A percentile compares a stretch with the other conserved stretches of the same genome.
phyloP scores from a whole-genome alignment of 495 filamentous ascomycete genomes.

The Trichoderma reesei region DNA sequence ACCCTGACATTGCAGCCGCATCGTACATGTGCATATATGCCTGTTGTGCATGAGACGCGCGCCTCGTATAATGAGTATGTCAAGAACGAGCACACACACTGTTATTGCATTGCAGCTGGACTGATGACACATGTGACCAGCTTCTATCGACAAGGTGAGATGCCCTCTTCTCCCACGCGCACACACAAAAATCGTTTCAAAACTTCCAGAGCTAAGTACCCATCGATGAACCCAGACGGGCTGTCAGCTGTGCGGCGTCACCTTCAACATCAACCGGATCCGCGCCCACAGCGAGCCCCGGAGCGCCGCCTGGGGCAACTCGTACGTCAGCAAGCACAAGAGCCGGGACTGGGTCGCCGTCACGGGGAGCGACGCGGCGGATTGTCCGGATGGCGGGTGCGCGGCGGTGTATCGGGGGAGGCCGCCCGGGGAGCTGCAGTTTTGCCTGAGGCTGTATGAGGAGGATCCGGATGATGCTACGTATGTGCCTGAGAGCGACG shows the following conservation, averaged over 20 bases:
- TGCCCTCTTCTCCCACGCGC: not conserved
- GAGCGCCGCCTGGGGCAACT: not conserved
- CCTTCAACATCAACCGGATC: not conserved
- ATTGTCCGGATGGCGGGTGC: not conserved
- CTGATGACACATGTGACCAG: too few species aligned
- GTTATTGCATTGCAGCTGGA: too few species aligned
- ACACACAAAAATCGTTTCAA: not conserved
- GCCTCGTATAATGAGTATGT: too few species aligned
- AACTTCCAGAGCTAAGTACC: not conserved
- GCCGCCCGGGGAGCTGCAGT: not conserved
- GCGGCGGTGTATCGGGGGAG: not conserved
- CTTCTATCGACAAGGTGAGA: not conserved
- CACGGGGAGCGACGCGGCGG: not conserved
- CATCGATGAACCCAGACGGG: not conserved
- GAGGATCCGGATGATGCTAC: not conserved
- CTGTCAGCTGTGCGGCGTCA: not conserved
- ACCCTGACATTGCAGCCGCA: too few species aligned
- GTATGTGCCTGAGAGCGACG: not conserved
- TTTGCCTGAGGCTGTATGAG: not conserved
- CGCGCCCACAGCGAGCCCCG: not conserved
- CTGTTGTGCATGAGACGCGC: too few species aligned
- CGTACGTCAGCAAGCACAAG: not conserved
- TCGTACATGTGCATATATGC: too few species aligned
- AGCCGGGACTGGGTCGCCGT: not conserved
- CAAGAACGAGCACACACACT: too few species aligned